Evolutionary conservation across 495 filamentous ascomycete species (phyloP).

Genomic region (Podospora sp.): DNA sequence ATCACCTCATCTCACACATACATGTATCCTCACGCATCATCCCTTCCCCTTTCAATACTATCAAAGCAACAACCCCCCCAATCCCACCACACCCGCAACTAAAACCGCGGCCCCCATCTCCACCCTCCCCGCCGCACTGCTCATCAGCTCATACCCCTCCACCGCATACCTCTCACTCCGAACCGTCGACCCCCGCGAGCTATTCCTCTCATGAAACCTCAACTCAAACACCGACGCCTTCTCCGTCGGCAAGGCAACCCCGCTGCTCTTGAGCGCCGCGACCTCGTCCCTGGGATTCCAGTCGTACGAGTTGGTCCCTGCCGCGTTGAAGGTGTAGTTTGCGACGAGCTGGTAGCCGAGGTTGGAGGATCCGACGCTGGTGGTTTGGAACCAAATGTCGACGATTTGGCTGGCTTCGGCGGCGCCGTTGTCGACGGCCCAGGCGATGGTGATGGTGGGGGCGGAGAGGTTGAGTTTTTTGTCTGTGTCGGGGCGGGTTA

Average conservation of each 20-base stretch:
- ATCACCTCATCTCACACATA: too few species aligned
- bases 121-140: too few species aligned
- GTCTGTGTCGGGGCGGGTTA: not conserved
- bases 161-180: not conserved
- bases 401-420: not conserved
- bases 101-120: too few species aligned
- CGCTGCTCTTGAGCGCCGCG: not conserved
- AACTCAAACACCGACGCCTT: not conserved
- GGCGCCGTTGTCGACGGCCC: not conserved
- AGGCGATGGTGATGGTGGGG: not conserved
- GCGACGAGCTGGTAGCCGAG: not conserved
- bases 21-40: too few species aligned
- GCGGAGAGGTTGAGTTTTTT: not conserved
- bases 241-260: not conserved
- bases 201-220: not conserved
- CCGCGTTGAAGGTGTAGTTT: not conserved
- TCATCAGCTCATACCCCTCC: not conserved
- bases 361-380: not conserved
- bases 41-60: too few species aligned
- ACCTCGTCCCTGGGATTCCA: not conserved
- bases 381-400: not conserved
- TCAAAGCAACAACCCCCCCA: too few species aligned
- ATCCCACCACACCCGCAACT: too few species aligned
- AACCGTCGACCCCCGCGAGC: not conserved
- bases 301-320: not conserved